A percentile compares a stretch with the other conserved stretches of the same genome.
Evolutionary conservation across 2,329 filamentous ascomycete genomes (phyloP).

Genomic region (Aureobasidium zeae): DNA sequence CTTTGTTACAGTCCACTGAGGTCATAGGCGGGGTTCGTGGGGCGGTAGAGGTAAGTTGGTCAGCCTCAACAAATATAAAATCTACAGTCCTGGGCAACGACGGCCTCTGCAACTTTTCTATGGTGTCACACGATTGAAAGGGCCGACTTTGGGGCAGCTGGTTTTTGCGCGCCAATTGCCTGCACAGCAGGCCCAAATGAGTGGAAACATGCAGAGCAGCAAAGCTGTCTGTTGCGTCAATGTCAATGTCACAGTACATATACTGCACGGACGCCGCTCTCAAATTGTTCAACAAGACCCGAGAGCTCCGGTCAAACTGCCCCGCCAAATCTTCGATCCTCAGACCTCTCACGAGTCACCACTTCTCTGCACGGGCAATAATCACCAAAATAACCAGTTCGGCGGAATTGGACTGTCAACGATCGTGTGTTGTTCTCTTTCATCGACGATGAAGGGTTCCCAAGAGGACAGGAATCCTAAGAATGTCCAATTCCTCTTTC

Average conservation of each 20-base stretch:
- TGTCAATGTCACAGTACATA: too few relatives aligned
- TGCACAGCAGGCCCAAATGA: conserved; percentile 2
- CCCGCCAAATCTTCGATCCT: conserved; percentile 15
- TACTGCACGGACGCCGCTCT: neutral
- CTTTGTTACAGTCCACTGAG: conserved; percentile 7
- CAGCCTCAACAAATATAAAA: conserved; percentile 15
- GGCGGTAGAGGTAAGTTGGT: conserved; percentile 6
- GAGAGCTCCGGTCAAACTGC: conserved; percentile 7
- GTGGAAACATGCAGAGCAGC: conserved; percentile 1
- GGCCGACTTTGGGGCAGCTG: conserved; percentile 3
- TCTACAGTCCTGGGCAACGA: neutral
- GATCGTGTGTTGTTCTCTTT: conserved; percentile 1
- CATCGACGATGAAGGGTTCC: conserved; percentile 14
- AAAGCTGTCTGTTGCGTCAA: conserved; percentile 6
- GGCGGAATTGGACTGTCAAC: conserved; percentile 3
- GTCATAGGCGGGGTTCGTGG: conserved; percentile 16
- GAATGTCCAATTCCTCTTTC: too few relatives aligned
- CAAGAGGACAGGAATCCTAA: neutral
- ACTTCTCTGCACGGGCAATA: conserved; percentile 6
- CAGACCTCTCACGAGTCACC: too few relatives aligned
- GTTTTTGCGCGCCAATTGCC: neutral
- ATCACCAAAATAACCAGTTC: too few relatives aligned
- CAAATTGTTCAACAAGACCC: neutral
- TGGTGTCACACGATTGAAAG: neutral
- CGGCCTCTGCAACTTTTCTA: neutral